Base-by-base conservation (phyloP, 2,329 filamentous ascomycete species). In the Pyrenophora teres region DNA sequence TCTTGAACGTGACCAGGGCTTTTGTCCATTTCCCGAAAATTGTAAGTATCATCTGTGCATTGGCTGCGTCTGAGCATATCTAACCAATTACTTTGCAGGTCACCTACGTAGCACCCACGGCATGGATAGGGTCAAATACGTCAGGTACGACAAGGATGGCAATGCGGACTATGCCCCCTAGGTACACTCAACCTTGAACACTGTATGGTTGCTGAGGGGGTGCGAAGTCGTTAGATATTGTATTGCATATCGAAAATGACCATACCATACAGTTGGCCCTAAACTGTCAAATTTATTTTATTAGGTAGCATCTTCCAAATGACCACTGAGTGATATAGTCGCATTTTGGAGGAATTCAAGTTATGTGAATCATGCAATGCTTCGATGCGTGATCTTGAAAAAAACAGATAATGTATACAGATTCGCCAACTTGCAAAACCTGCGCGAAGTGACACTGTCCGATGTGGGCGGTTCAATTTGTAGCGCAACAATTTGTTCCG, bases 31-130 rank as follows among this genome's bases (percentile, higher is more conserved):
- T 23, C 57, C 60, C 3, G 64, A 68, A 10, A 63, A 54, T 2
- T 79, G 77, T 50, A 13, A 50, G 50, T 36, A 38, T n/a, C 30
- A 19, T 38, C 4, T 3, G 10, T 31, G 13, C 7, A 31, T 32
- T 7, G 18, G 12, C 9, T 16, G 25, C 8, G n/a, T 5, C 3
- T 18, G 21, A 4, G 10, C 16, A 38, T 15, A 10, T 15, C 50
- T 50, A 31, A 53, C 9, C 13, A 32, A 1, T 7, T 8, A 13
- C 10, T 32, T 30, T 25, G 9, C 25, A 53, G 50, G 50, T 59
- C 69, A 75, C 36, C 72, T 78, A 32, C 56, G 58, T 12, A 59
- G 61, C 10, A 69, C 72, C 1, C 77, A 79, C 54, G 65, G 70
- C 8, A 73, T 76, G 64, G 74, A 78, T 42, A 65, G 63, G 52